Percentiles rank a stretch among this genome's conserved stretches.
Conservation (phyloP, 805 yeast species). For the Alloascoidea hylecoeti region DNA sequence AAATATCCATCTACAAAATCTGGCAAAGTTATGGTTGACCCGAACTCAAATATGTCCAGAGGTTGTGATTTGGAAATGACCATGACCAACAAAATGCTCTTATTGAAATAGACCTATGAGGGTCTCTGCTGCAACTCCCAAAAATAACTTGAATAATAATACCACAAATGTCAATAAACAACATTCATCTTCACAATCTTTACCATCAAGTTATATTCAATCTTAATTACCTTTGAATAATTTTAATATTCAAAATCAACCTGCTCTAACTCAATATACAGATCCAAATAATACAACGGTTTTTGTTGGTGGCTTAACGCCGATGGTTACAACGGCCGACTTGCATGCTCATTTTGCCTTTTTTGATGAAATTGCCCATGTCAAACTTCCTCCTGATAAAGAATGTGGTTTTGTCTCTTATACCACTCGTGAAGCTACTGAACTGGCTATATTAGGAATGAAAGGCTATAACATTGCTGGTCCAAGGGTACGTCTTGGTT, state of each 20-base stretch:
- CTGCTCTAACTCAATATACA: conserved; percentile 47
- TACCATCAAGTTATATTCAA: too few relatives aligned
- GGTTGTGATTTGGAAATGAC: conserved; percentile 65
- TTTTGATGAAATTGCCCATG: conserved; percentile 66
- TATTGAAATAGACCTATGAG: conserved; percentile 62
- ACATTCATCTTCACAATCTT: background rate
- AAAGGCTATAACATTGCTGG: conserved; percentile 85
- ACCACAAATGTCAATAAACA: background rate
- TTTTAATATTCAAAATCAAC: too few relatives aligned
- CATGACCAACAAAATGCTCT: conserved; percentile 61
- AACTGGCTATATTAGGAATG: conserved; percentile 73
- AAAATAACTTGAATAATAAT: conserved; percentile 13
- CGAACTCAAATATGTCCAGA: conserved; percentile 50
- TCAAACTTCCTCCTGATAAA: conserved; percentile 66
- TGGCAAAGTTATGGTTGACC: conserved; percentile 71
- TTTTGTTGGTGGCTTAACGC: conserved; percentile 50
- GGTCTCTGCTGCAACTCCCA: conserved; percentile 55
- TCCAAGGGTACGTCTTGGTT: conserved; percentile 66
- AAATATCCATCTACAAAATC: conserved; percentile 62
- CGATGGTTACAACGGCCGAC: conserved; percentile 44
- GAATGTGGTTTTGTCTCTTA: conserved; percentile 86
- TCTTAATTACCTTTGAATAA: too few relatives aligned
- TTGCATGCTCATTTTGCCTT: conserved; percentile 42
- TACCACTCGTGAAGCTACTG: conserved; percentile 67
- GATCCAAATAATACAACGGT: conserved; percentile 78